Percentiles rank a stretch among this genome's conserved stretches.
Evolutionary conservation across 495 filamentous ascomycete genomes (phyloP).

Genomic region (Annulohypoxylon nitens): DNA sequence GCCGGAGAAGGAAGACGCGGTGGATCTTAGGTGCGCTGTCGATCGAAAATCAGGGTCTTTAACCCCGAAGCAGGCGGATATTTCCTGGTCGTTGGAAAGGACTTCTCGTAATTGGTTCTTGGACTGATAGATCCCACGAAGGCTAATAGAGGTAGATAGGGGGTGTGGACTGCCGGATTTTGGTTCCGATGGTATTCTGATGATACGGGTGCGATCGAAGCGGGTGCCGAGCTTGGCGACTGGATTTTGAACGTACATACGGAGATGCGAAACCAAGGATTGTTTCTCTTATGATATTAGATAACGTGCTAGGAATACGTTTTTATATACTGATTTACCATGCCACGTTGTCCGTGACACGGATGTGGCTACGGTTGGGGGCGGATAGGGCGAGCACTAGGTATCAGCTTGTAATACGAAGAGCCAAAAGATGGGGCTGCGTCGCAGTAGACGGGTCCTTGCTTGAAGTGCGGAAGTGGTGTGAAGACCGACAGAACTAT

Average conservation of each 20-base stretch:
- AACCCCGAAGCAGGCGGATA: not conserved
- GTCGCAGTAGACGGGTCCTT: conserved; percentile 41
- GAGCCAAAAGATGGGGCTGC: conserved; percentile 31
- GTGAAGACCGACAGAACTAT: conserved; percentile 33
- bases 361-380: conserved; percentile 21
- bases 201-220: conserved; percentile 23
- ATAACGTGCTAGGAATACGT: conserved; percentile 24
- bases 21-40: conserved; percentile 32
- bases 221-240: conserved; percentile 39
- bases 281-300: conserved; percentile 17
- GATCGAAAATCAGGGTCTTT: conserved; percentile 42
- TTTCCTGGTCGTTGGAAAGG: conserved; percentile 10
- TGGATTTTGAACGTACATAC: conserved; percentile 14
- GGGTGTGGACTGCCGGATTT: conserved; percentile 25
- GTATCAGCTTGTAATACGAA: conserved; percentile 31
- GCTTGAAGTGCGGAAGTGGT: conserved; percentile 36
- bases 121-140: conserved; percentile 23
- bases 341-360: conserved; percentile 33
- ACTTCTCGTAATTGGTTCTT: conserved; percentile 23
- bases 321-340: conserved; percentile 30
- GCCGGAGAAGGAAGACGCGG: conserved; percentile 32
- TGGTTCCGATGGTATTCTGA: conserved; percentile 29
- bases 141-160: conserved; percentile 22
- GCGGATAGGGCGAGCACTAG: conserved; percentile 31
- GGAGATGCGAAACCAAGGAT: conserved; percentile 25